Percentiles rank a stretch among this genome's conserved stretches.
Evolutionary conservation across 2,329 filamentous ascomycete genomes (phyloP).

Genomic region (Colletotrichum trifolii): DNA sequence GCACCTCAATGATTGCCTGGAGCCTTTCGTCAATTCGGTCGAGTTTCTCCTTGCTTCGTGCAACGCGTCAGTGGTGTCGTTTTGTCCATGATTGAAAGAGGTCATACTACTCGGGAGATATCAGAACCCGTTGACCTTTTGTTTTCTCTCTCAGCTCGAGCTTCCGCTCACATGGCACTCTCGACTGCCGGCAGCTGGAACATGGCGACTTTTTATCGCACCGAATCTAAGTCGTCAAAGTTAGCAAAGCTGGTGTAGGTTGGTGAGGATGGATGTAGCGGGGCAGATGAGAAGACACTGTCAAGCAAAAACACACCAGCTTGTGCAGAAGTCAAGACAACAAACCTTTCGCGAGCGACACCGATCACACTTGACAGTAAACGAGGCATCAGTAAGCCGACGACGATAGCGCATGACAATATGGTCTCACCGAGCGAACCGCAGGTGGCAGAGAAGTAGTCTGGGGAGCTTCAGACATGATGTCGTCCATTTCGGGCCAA

Average conservation of each 20-base stretch:
- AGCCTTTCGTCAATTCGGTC: slow-evolving; percentile 20
- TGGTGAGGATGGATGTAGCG: not conserved
- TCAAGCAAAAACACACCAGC: not conserved
- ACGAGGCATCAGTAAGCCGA: no score
- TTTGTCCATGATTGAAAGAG: not conserved
- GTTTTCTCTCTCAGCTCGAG: not conserved
- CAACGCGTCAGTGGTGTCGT: not conserved
- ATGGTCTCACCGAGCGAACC: no score
- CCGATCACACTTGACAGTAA: no score
- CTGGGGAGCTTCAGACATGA: no score
- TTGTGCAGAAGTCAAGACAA: no score
- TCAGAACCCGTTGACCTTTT: slow-evolving; percentile 8
- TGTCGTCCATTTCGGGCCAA: no score
- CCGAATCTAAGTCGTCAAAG: not conserved
- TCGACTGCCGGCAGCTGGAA: not conserved
- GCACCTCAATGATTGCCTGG: not conserved
- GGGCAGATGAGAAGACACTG: not conserved
- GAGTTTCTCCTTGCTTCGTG: not conserved
- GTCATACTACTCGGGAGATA: slow-evolving; percentile 20
- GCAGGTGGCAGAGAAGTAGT: accelerated
- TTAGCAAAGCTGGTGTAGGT: not conserved
- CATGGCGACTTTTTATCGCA: slow-evolving; percentile 11
- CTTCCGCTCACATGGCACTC: slow-evolving; percentile 8
- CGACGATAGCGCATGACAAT: no score
- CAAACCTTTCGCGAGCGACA: no score